Evolutionary conservation across 495 filamentous ascomycete genomes (phyloP).

Genomic region (Penicillium chermesinum): DNA sequence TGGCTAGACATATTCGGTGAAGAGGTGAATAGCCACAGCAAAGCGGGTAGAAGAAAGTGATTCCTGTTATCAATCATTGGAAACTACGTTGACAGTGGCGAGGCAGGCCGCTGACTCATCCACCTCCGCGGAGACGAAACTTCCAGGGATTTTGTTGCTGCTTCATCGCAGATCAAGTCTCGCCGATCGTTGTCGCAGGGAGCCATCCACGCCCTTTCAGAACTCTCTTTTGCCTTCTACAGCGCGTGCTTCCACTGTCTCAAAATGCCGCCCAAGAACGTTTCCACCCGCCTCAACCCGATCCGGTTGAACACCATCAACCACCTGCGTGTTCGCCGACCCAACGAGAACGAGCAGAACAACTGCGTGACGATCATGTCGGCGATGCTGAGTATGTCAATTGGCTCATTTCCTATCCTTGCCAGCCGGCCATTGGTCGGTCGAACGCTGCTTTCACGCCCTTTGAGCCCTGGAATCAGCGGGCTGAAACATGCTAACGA

Average conservation of each 20-base stretch:
- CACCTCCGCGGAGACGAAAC: conserved; percentile 40
- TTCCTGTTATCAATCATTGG: not conserved
- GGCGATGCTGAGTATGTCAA: conserved; percentile 76
- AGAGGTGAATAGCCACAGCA: not conserved
- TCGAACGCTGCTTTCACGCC: too few species aligned
- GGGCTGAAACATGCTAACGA: conserved; percentile 1
- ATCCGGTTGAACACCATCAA: conserved; percentile 85
- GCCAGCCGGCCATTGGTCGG: too few species aligned
- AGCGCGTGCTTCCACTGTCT: too few species aligned
- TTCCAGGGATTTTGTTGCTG: conserved; percentile 22
- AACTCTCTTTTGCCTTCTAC: conserved; percentile 18
- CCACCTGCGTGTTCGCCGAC: conserved; percentile 74
- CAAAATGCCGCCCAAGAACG: conserved; percentile 52
- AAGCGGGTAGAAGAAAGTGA: not conserved
- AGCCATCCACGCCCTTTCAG: not conserved
- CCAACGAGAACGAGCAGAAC: conserved; percentile 69
- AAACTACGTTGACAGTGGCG: too few species aligned
- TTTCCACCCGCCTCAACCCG: conserved; percentile 48
- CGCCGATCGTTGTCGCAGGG: conserved; percentile 15
- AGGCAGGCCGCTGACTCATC: conserved; percentile 30
- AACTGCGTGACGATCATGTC: conserved; percentile 83
- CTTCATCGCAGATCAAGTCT: conserved; percentile 13
- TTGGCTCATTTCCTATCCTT: not conserved
- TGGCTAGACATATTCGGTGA: conserved; percentile 32
- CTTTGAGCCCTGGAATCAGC: too few species aligned